These are phyloP conservation scores for carrot (Daucus carota) DNA, from an alignment of 129 eudicot species.

Conservation along the genomic window DNA sequence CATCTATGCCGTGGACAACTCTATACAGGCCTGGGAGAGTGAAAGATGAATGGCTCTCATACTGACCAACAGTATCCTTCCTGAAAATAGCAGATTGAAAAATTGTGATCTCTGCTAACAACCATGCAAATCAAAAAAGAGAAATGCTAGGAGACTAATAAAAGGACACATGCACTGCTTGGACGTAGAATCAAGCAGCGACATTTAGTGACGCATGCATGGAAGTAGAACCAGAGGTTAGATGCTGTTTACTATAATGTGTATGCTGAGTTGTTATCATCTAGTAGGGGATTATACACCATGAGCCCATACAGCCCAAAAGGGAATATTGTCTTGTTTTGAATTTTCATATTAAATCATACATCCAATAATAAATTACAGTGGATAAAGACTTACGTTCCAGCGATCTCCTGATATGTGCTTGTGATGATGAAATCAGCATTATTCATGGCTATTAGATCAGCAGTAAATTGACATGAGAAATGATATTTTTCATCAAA, in stretches of 20 bases:
- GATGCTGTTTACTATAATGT: not conserved
- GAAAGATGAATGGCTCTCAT: conserved; percentile 87
- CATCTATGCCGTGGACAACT: conserved; percentile 93
- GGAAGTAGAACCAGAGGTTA: not conserved
- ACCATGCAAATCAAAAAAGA: not conserved
- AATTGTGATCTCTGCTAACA: not conserved
- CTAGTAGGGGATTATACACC: not conserved
- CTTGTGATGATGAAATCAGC: conserved; percentile 97
- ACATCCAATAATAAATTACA: not conserved
- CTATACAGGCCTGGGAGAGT: conserved; percentile 92
- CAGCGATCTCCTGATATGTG: conserved; percentile 97
- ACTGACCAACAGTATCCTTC: conserved; percentile 90
- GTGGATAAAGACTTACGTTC: conserved; percentile 67
- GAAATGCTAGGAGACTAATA: not conserved
- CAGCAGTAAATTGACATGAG: conserved; percentile 97
- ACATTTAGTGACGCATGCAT: not conserved
- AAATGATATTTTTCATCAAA: conserved; percentile 92
- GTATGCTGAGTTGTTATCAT: not conserved
- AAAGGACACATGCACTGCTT: too few relatives aligned
- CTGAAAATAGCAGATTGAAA: conserved; percentile 29
- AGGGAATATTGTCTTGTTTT: too few relatives aligned
- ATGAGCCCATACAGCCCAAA: not conserved
- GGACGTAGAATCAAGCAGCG: too few relatives aligned
- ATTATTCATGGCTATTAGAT: conserved; percentile 88
- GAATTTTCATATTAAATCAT: not conserved